Percentiles rank a stretch among this genome's conserved stretches.
phyloP scores from a whole-genome alignment of 768 basidiomycete species.

The Tulasnella sp. region DNA sequence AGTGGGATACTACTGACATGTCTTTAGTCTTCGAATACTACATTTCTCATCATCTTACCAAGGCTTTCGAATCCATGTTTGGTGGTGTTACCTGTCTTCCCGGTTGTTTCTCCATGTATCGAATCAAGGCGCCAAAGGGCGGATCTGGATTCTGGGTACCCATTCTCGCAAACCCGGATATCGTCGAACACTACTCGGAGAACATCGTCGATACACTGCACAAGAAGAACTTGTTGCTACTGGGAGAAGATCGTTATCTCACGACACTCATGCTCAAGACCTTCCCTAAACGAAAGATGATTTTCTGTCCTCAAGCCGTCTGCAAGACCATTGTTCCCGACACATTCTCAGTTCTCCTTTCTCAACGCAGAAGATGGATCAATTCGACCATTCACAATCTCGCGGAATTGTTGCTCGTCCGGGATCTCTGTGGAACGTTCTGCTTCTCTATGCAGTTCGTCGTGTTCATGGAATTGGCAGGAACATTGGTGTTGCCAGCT shows the following conservation, averaged over 20 bases:
- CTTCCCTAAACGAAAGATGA: slow-evolving; percentile 98
- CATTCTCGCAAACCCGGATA: slow-evolving; percentile 94
- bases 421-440: slow-evolving; percentile 98
- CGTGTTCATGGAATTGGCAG: slow-evolving; percentile 94
- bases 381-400: slow-evolving; percentile 98
- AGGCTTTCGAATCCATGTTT: slow-evolving; percentile 99
- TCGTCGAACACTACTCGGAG: slow-evolving; percentile 97
- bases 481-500: slow-evolving; percentile 91
- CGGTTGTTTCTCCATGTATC: slow-evolving; percentile 99
- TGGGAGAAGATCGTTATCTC: slow-evolving; percentile 98
- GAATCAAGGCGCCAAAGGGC: slow-evolving; percentile 98
- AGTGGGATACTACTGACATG: neutral
- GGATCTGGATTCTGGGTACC: slow-evolving; percentile 96
- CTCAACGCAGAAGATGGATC: slow-evolving; percentile 98
- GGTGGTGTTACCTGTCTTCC: slow-evolving; percentile 99
- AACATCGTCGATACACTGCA: slow-evolving; percentile 98
- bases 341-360: slow-evolving; percentile 83
- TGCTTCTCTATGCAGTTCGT: slow-evolving; percentile 99
- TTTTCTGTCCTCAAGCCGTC: slow-evolving; percentile 97
- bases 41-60: slow-evolving; percentile 97
- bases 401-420: slow-evolving; percentile 84
- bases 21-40: slow-evolving; percentile 93
- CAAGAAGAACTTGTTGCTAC: slow-evolving; percentile 95
- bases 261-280: slow-evolving; percentile 97
- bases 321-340: slow-evolving; percentile 99